Evolutionary conservation across 2,329 filamentous ascomycete genomes (phyloP).

Genomic region (Colletotrichum sp.): DNA sequence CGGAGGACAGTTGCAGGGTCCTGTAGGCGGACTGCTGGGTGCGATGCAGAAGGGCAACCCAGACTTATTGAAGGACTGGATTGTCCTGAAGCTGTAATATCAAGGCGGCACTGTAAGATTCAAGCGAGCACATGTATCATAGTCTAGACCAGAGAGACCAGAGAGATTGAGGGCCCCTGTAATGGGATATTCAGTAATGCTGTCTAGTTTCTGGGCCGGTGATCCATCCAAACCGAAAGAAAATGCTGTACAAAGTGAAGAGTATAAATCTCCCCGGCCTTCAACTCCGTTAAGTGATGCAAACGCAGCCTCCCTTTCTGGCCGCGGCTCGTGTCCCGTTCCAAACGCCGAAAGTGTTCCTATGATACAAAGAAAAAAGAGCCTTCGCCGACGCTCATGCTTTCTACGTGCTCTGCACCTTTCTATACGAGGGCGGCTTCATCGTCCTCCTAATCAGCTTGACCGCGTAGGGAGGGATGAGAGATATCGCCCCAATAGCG

Average conservation of each 20-base stretch:
- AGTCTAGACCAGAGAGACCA: neutral
- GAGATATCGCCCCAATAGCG: constrained; percentile 78
- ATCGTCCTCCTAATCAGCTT: constrained; percentile 86
- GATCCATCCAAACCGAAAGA: constrained; percentile 3
- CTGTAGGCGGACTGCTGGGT: constrained; percentile 71
- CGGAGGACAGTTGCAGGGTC: constrained; percentile 77
- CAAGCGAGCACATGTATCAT: neutral
- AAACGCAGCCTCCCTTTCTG: constrained; percentile 4
- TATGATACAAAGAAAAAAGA: neutral
- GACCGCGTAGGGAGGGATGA: constrained; percentile 85
- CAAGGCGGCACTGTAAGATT: neutral
- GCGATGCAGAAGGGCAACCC: constrained; percentile 57
- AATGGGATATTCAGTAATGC: constrained; percentile 20
- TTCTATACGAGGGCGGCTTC: constrained; percentile 92
- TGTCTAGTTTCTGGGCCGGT: constrained; percentile 17
- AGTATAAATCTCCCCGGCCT: neutral
- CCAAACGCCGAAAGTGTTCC: neutral
- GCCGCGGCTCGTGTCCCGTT: neutral
- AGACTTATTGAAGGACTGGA: constrained; percentile 46
- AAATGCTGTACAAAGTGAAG: constrained; percentile 12
- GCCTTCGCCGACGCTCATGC: neutral
- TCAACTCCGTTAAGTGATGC: constrained; percentile 17
- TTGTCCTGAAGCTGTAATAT: constrained; percentile 56
- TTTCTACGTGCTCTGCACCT: constrained; percentile 75
- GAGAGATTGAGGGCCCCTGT: neutral